These are phyloP conservation scores for Haematococcus sp. DNA, from an alignment of 139 green algal genomes.

Conservation along the genomic window DNA sequence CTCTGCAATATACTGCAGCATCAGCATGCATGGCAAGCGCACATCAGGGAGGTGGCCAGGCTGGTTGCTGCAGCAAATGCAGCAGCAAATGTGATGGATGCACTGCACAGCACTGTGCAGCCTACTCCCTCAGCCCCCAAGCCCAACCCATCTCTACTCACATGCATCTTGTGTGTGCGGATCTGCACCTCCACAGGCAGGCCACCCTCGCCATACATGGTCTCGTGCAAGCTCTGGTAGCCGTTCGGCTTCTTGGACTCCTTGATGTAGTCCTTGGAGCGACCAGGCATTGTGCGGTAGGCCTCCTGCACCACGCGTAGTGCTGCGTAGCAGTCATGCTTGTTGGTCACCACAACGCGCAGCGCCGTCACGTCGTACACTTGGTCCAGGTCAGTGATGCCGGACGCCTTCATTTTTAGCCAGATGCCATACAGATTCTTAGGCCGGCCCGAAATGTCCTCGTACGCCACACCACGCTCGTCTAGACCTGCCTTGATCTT, in stretches of 20 bases:
- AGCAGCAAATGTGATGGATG: too few species aligned
- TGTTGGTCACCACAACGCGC: slow-evolving; percentile 79
- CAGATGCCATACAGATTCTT: slow-evolving; percentile 93
- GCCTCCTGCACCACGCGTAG: slow-evolving; percentile 59
- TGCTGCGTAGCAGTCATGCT: slow-evolving; percentile 85
- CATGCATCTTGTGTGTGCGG: slow-evolving; percentile 75
- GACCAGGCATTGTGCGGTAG: slow-evolving; percentile 38
- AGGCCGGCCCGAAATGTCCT: slow-evolving; percentile 83
- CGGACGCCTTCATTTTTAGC: slow-evolving; percentile 72
- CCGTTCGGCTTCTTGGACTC: slow-evolving; percentile 85
- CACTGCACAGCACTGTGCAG: background rate
- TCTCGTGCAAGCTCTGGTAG: slow-evolving; percentile 82
- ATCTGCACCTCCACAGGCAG: slow-evolving; percentile 81
- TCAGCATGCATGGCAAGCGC: too few species aligned
- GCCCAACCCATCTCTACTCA: slow-evolving; percentile 5
- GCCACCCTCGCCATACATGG: slow-evolving; percentile 42
- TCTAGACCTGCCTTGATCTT: slow-evolving; percentile 35
- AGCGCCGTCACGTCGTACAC: slow-evolving; percentile 81
- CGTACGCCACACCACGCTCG: slow-evolving; percentile 32
- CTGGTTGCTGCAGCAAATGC: background rate
- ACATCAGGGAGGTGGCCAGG: background rate
- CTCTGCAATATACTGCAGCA: slow-evolving; percentile 91
- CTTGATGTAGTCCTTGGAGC: slow-evolving; percentile 88
- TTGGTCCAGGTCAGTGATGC: slow-evolving; percentile 32
- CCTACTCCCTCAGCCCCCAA: background rate